Percentiles rank a stretch among this genome's conserved stretches.
Evolutionary conservation across 345 rosid species (phyloP).

Genomic region (Capsella bursapastoris): DNA sequence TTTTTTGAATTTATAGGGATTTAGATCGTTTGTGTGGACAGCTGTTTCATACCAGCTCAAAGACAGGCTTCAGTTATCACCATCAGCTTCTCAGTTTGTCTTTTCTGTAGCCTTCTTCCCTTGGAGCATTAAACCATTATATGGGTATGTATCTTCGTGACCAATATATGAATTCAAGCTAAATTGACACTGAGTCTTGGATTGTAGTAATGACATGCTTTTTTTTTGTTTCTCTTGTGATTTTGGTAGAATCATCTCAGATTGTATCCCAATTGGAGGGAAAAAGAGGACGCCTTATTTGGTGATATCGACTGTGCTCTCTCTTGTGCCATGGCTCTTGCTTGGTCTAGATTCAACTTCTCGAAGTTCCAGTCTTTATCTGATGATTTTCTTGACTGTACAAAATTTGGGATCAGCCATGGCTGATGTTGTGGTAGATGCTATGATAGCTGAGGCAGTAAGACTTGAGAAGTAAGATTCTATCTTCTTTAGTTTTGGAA

Average conservation of each 20-base stretch:
- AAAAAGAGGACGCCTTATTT: slow-evolving; percentile 89
- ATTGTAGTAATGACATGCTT: background rate
- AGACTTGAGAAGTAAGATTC: slow-evolving; percentile 64
- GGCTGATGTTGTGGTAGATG: slow-evolving; percentile 98
- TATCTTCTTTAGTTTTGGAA: slow-evolving; percentile 6
- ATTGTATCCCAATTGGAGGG: slow-evolving; percentile 87
- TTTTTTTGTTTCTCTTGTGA: background rate
- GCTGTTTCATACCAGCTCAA: slow-evolving; percentile 96
- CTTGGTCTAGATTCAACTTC: slow-evolving; percentile 60
- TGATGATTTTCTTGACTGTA: slow-evolving; percentile 68
- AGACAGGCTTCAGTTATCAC: slow-evolving; percentile 86
- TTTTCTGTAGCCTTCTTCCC: slow-evolving; percentile 85
- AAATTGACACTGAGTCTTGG: background rate
- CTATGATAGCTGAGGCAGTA: slow-evolving; percentile 97
- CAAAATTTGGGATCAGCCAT: slow-evolving; percentile 95
- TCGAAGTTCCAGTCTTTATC: slow-evolving; percentile 67
- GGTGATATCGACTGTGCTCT: slow-evolving; percentile 70
- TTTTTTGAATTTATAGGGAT: slow-evolving; percentile 62
- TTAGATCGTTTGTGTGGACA: slow-evolving; percentile 97
- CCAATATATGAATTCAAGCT: background rate
- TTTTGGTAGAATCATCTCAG: slow-evolving; percentile 76
- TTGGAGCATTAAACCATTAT: slow-evolving; percentile 96
- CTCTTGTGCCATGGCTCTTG: slow-evolving; percentile 89
- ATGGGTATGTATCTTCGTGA: slow-evolving; percentile 60
- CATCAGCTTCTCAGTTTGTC: slow-evolving; percentile 93